Evolutionary conservation across 2,329 filamentous ascomycete species (phyloP).

Genomic region (Penicillium sp.): DNA sequence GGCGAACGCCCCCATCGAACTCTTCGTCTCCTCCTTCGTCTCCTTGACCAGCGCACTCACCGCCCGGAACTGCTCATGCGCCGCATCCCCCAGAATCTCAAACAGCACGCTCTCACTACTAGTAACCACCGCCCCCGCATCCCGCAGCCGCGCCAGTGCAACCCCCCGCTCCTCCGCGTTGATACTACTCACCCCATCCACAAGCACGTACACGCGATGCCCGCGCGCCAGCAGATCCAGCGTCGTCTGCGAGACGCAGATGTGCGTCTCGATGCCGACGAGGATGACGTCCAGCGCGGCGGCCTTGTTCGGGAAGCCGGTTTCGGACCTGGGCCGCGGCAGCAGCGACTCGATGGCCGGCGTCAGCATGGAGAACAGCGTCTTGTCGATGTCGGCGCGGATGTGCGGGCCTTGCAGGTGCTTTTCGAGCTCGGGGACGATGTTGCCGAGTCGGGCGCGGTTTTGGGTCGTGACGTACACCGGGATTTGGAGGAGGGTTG

Average conservation of each 20-base stretch:
- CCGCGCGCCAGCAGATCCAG: slow-evolving; percentile 73
- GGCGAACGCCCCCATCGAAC: slow-evolving; percentile 63
- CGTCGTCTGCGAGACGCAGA: slow-evolving; percentile 90
- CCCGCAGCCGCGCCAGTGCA: slow-evolving; percentile 71
- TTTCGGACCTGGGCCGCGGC: slow-evolving; percentile 11
- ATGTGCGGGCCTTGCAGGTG: slow-evolving; percentile 47
- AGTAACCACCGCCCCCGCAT: slow-evolving; percentile 74
- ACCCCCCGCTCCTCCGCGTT: slow-evolving; percentile 77
- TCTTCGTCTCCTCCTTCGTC: slow-evolving; percentile 66
- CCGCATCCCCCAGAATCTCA: slow-evolving; percentile 82
- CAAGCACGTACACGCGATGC: slow-evolving; percentile 79
- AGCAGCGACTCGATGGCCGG: slow-evolving; percentile 57
- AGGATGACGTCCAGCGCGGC: slow-evolving; percentile 63
- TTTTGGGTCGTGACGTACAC: slow-evolving; percentile 86
- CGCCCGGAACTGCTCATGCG: slow-evolving; percentile 64
- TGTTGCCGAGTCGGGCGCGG: slow-evolving; percentile 71
- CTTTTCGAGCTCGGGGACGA: slow-evolving; percentile 68
- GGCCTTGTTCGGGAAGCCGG: slow-evolving; percentile 2
- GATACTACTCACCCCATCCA: slow-evolving; percentile 85
- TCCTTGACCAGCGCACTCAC: slow-evolving; percentile 78
- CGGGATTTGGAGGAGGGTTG: slow-evolving; percentile 58
- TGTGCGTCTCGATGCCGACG: slow-evolving; percentile 89
- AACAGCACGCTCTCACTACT: slow-evolving; percentile 88
- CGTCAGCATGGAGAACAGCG: slow-evolving; percentile 81
- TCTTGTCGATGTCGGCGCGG: slow-evolving; percentile 72